Conservation (phyloP, 139 green algal species). For the Pseudopediastrum boryanum region DNA sequence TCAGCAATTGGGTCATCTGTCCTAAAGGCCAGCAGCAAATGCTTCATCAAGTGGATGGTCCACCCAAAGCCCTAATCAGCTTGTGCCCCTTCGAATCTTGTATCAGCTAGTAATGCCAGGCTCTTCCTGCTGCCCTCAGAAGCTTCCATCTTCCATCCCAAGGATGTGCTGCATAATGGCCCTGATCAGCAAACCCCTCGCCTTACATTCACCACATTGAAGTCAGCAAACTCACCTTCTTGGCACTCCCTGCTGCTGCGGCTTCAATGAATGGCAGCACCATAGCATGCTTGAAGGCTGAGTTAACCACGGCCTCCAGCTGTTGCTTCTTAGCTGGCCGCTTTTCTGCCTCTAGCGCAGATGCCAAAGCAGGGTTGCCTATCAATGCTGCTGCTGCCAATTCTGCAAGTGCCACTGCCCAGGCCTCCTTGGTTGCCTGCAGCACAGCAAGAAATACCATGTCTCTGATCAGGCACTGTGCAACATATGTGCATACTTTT, state of each 20-base stretch:
- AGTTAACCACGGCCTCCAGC: slow-evolving; percentile 51
- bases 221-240: no score
- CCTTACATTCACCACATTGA: no score
- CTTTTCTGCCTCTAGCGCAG: slow-evolving; percentile 52
- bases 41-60: no score
- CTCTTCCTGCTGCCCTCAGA: no score
- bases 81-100: no score
- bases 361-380: slow-evolving; percentile 19
- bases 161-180: no score
- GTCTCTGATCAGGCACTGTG: not conserved
- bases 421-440: slow-evolving; percentile 58
- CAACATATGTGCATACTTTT: not conserved
- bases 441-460: not conserved
- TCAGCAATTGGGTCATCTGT: no score
- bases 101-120: no score
- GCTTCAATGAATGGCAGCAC: slow-evolving; percentile 68
- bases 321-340: slow-evolving; percentile 55
- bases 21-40: no score
- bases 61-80: no score
- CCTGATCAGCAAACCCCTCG: no score
- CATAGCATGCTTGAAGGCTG: slow-evolving; percentile 53
- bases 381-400: slow-evolving; percentile 50
- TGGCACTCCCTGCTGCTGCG: slow-evolving; percentile 36
- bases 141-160: no score
- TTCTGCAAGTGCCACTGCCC: slow-evolving; percentile 62